A percentile compares a stretch with the other conserved stretches of the same genome.
These are phyloP conservation scores for Verticillium tricorpus DNA, from an alignment of 2,329 filamentous ascomycete genomes.

Conservation along the genomic window DNA sequence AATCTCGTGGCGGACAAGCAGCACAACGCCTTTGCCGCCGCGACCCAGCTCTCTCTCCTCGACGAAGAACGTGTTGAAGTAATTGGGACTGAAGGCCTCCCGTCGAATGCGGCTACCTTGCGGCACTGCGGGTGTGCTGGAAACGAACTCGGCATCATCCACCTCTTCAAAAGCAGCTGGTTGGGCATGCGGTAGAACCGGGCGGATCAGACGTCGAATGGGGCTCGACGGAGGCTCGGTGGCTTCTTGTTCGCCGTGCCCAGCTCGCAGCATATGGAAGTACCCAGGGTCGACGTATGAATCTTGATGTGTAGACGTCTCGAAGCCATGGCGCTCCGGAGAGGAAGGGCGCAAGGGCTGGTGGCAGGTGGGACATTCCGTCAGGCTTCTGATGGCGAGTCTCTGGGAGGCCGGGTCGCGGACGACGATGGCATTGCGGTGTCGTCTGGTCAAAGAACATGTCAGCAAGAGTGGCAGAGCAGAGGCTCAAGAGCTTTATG, in stretches of 20 bases:
- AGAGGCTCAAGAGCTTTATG: background rate
- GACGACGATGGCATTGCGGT: constrained; percentile 88
- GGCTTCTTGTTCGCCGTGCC: constrained; percentile 36
- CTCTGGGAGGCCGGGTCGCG: constrained; percentile 82
- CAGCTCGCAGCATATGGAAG: constrained; percentile 82
- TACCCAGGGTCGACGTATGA: constrained; percentile 88
- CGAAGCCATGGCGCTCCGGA: constrained; percentile 35
- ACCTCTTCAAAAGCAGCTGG: constrained; percentile 20
- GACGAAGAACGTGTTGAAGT: constrained; percentile 89
- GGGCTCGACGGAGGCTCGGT: constrained; percentile 46
- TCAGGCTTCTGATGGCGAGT: constrained; percentile 72
- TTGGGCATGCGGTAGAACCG: constrained; percentile 27
- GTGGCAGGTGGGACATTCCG: constrained; percentile 88
- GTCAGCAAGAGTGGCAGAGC: background rate
- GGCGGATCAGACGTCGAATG: constrained; percentile 48
- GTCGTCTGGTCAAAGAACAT: constrained; percentile 56
- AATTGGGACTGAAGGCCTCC: constrained; percentile 84
- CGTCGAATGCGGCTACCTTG: constrained; percentile 71
- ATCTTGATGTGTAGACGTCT: constrained; percentile 29
- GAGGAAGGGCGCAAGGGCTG: constrained; percentile 56
- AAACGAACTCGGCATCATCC: constrained; percentile 41
- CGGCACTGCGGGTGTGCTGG: constrained; percentile 43
- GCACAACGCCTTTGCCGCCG: constrained; percentile 90
- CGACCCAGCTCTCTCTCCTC: constrained; percentile 82
- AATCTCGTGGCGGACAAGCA: constrained; percentile 89